Percentiles rank a stretch among this genome's conserved stretches.
phyloP scores from a whole-genome alignment of 164 flowering plant species.

The Magnolia officinalis region DNA sequence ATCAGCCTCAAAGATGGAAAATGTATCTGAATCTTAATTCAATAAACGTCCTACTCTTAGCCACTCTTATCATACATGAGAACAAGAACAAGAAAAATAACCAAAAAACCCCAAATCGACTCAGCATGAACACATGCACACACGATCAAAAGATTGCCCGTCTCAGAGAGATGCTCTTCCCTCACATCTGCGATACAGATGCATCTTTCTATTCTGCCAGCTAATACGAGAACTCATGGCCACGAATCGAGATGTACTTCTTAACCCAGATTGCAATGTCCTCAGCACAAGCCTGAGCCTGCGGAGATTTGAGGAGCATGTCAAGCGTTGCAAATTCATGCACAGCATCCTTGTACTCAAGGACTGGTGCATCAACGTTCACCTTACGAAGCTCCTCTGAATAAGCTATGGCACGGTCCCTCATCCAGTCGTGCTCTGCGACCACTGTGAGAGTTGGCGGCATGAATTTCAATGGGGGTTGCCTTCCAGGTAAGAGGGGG shows the following conservation, averaged over 20 bases:
- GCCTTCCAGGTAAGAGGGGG: constrained; percentile 43
- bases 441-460: constrained; percentile 57
- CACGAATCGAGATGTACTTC: constrained; percentile 52
- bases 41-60: constrained; percentile 8
- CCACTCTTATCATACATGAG: constrained; percentile 12
- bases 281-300: constrained; percentile 57
- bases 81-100: not conserved
- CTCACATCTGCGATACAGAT: constrained; percentile 1
- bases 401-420: constrained; percentile 59
- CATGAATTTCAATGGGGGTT: constrained; percentile 40
- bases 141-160: not conserved
- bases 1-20: not conserved
- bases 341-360: constrained; percentile 55
- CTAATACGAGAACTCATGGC: constrained; percentile 55
- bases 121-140: not conserved
- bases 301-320: constrained; percentile 48
- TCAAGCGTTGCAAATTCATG: constrained; percentile 62
- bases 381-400: constrained; percentile 54
- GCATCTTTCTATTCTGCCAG: not conserved
- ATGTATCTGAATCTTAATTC: not conserved
- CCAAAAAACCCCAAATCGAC: not conserved
- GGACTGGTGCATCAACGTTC: constrained; percentile 56
- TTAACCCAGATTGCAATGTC: constrained; percentile 61
- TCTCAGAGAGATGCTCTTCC: not conserved
- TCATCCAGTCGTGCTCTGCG: constrained; percentile 65